Evolutionary conservation across 2,329 filamentous ascomycete genomes (phyloP), one percentile per base, ranked within the genome.

Genomic region (Proliferodiscus dingleyae): DNA sequence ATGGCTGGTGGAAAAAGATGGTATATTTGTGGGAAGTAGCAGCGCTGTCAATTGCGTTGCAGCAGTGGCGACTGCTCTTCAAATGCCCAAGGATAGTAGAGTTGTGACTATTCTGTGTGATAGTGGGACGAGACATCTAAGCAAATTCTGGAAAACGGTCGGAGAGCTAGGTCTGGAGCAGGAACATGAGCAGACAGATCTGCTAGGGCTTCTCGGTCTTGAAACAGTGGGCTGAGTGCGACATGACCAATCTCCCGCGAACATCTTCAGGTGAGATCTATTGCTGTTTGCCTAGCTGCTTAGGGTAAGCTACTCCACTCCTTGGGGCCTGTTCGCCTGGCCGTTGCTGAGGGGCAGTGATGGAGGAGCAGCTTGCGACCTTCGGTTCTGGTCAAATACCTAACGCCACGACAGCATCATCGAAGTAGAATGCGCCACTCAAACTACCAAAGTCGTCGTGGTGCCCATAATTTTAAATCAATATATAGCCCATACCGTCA

Each of bases 31-130:
- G 32, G 94, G 93, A 7, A 95, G 90, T 64, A 95, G 89, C 64
- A 95, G 87, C 66, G 86, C 90, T n/a, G 91, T 98, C 42, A 98
- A 98, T 65, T 95, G 90, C 74, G 85, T 87, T 33, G 88, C 86
- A 4, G 85, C 87, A 18, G 82, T 87, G 8, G 75, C 75, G 41
- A 74, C 83, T 3, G 87, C 86, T 21, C 74, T 82, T 62, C 70
- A 71, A 33, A 68, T 90, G 50, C 85, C 83, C 48, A 75, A 73
- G 24, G 74, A 70, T 5, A 72, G 74, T 51, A 68, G 73, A 30
- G 78, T 94, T 33, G 86, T 90, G n/a, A 93, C 88, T 0, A 72
- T 94, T n/a, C 68, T 93, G 6, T 93, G 87, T 64, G 88, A 94
- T 67, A 81, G 79, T n/a, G 85, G 88, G n/a, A 81, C 81, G 8